A percentile compares a stretch with the other conserved stretches of the same genome.
Conservation (phyloP, 2,329 filamentous ascomycete genomes). For the Aspergillus felis region DNA sequence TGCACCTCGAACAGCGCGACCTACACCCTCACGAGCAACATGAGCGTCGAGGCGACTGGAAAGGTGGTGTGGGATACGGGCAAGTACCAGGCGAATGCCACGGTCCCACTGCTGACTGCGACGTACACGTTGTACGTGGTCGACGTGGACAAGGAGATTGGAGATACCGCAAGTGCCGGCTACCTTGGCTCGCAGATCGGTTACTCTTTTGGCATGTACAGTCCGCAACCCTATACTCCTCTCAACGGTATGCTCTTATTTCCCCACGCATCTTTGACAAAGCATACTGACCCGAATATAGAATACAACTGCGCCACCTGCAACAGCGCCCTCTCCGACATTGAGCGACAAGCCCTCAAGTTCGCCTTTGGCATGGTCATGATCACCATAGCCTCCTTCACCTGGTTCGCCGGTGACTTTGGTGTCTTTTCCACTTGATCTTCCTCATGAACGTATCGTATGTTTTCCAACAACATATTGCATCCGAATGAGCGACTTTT, state of each 20-base stretch:
- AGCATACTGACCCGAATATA: slow-evolving; percentile 23
- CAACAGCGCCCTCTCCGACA: slow-evolving; percentile 48
- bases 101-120: slow-evolving; percentile 53
- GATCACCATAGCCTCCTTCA: slow-evolving; percentile 57
- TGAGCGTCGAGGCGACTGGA: slow-evolving; percentile 51
- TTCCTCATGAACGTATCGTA: neutral
- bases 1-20: slow-evolving; percentile 56
- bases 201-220: slow-evolving; percentile 62
- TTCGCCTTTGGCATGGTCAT: slow-evolving; percentile 54
- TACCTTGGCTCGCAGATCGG: slow-evolving; percentile 51
- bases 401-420: slow-evolving; percentile 46
- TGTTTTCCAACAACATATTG: neutral
- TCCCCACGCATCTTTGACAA: slow-evolving; percentile 3
- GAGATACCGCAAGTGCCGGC: slow-evolving; percentile 51
- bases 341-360: slow-evolving; percentile 53
- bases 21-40: slow-evolving; percentile 61
- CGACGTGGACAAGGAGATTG: slow-evolving; percentile 53
- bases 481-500: slow-evolving; percentile 4
- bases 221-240: slow-evolving; percentile 49
- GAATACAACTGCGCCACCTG: slow-evolving; percentile 57
- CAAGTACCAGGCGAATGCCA: slow-evolving; percentile 47
- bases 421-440: slow-evolving; percentile 31
- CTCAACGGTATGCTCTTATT: slow-evolving; percentile 43
- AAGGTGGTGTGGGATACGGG: slow-evolving; percentile 59
- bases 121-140: slow-evolving; percentile 63